phyloP scores from a whole-genome alignment of 352 stramenopile species.

The Peronosclerospora sorghi region DNA sequence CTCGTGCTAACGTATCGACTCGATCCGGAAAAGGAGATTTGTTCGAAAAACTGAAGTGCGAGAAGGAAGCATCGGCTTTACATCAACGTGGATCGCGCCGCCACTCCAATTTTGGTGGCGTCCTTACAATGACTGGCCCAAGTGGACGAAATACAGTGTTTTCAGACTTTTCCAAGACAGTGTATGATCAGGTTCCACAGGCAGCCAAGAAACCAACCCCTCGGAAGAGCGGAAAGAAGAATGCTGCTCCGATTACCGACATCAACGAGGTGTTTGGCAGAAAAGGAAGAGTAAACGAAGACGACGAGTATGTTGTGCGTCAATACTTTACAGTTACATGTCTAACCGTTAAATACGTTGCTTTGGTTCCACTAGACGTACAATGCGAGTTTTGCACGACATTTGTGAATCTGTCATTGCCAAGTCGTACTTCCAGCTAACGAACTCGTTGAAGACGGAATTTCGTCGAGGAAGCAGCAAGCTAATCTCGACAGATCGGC shows the following conservation, averaged over 20 bases:
- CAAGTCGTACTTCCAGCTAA: slow-evolving; percentile 80
- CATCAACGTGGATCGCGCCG: slow-evolving; percentile 30
- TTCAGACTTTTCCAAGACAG: slow-evolving; percentile 63
- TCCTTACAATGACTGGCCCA: slow-evolving; percentile 65
- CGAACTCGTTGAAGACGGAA: slow-evolving; percentile 78
- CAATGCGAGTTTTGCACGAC: slow-evolving; percentile 53
- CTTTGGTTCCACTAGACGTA: slow-evolving; percentile 22
- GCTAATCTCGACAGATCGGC: slow-evolving; percentile 70
- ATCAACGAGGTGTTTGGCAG: slow-evolving; percentile 71
- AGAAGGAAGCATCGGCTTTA: slow-evolving; percentile 39
- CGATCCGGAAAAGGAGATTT: slow-evolving; percentile 15
- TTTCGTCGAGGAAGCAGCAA: slow-evolving; percentile 79
- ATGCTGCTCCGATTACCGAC: slow-evolving; percentile 36
- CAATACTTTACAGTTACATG: background rate
- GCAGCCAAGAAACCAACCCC: slow-evolving; percentile 50
- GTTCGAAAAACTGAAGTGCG: slow-evolving; percentile 33
- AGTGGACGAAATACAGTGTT: slow-evolving; percentile 56
- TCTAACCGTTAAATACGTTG: background rate
- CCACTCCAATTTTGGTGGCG: slow-evolving; percentile 84
- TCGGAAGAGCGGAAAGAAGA: slow-evolving; percentile 35
- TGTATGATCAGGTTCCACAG: slow-evolving; percentile 60
- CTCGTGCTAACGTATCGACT: background rate
- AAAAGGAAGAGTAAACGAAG: slow-evolving; percentile 48
- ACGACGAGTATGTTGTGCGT: slow-evolving; percentile 32
- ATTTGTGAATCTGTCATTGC: slow-evolving; percentile 63